Conservation (phyloP, 2,329 filamentous ascomycete genomes). For the Corinectria fuckeliana region DNA sequence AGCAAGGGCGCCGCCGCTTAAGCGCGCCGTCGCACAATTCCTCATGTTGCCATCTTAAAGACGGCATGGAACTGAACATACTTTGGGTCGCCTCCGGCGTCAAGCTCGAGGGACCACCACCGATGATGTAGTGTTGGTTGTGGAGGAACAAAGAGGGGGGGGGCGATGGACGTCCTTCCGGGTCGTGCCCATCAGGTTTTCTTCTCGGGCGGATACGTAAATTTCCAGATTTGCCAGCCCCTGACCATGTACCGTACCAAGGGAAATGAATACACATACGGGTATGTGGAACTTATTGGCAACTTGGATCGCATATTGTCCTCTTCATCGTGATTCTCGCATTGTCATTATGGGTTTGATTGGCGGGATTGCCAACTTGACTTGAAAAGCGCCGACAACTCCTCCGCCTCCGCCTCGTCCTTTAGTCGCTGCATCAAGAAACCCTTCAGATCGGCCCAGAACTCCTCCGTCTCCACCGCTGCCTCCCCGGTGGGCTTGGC, state of each 20-base stretch:
- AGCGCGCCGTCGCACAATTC: conserved; percentile 28
- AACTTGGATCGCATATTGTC: conserved; percentile 23
- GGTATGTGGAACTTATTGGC: conserved; percentile 39
- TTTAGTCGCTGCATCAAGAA: conserved; percentile 82
- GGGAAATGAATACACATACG: conserved; percentile 39
- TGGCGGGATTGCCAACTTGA: conserved; percentile 67
- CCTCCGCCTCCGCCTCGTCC: conserved; percentile 70
- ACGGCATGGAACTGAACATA: conserved; percentile 37
- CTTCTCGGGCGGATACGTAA: conserved; percentile 35
- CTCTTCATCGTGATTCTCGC: conserved; percentile 21
- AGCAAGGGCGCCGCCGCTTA: conserved; percentile 66
- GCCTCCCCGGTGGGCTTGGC: conserved; percentile 56
- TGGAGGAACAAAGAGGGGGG: conserved; percentile 26
- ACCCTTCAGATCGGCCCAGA: conserved; percentile 85
- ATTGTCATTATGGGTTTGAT: conserved; percentile 34
- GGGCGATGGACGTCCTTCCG: conserved; percentile 26
- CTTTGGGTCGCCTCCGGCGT: conserved; percentile 36
- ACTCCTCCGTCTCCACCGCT: conserved; percentile 72
- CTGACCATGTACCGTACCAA: conserved; percentile 41
- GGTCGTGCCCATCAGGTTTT: conserved; percentile 30
- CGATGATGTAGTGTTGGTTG: conserved; percentile 38
- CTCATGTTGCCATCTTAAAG: conserved; percentile 30
- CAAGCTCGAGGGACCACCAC: conserved; percentile 31
- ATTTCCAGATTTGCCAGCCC: conserved; percentile 39
- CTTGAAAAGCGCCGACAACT: conserved; percentile 72